Evolutionary conservation across 192 early-diverging fungal genomes (phyloP).

Genomic region (Coemansia sp.): DNA sequence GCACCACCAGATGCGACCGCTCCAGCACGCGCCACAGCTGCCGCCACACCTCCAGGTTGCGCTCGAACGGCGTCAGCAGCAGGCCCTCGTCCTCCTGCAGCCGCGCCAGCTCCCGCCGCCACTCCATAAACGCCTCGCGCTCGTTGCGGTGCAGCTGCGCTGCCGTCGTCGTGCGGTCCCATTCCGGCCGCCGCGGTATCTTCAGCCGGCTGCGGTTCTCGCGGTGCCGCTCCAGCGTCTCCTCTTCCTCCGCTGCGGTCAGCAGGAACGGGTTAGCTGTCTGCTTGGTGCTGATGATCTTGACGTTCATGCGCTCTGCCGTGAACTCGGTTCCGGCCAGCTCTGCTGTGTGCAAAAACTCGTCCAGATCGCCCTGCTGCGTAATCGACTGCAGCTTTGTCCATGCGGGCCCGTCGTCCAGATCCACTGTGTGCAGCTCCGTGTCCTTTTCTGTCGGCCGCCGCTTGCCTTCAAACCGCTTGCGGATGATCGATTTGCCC

Average conservation of each 20-base stretch:
- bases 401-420: slow-evolving; percentile 81
- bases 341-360: slow-evolving; percentile 91
- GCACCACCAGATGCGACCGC: slow-evolving; percentile 90
- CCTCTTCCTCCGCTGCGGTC: slow-evolving; percentile 72
- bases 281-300: slow-evolving; percentile 69
- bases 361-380: slow-evolving; percentile 94
- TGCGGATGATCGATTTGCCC: slow-evolving; percentile 47
- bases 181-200: slow-evolving; percentile 85
- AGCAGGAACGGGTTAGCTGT: slow-evolving; percentile 79
- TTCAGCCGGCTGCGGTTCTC: slow-evolving; percentile 72
- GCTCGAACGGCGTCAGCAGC: slow-evolving; percentile 95
- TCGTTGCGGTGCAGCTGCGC: slow-evolving; percentile 78
- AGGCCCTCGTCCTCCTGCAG: slow-evolving; percentile 92
- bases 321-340: slow-evolving; percentile 94
- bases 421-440: slow-evolving; percentile 78
- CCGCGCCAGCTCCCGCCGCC: slow-evolving; percentile 82
- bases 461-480: slow-evolving; percentile 52
- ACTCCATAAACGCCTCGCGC: slow-evolving; percentile 84
- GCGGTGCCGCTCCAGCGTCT: slow-evolving; percentile 72
- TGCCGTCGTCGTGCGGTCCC: slow-evolving; percentile 82
- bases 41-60: slow-evolving; percentile 98
- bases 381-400: slow-evolving; percentile 91
- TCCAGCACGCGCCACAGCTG: slow-evolving; percentile 99
- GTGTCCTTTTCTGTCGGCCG: slow-evolving; percentile 47
- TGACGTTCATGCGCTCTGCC: slow-evolving; percentile 71